A percentile compares a stretch with the other conserved stretches of the same genome.
These are phyloP conservation scores for Tuber borchii DNA, from an alignment of 495 filamentous ascomycete species.

Conservation along the genomic window DNA sequence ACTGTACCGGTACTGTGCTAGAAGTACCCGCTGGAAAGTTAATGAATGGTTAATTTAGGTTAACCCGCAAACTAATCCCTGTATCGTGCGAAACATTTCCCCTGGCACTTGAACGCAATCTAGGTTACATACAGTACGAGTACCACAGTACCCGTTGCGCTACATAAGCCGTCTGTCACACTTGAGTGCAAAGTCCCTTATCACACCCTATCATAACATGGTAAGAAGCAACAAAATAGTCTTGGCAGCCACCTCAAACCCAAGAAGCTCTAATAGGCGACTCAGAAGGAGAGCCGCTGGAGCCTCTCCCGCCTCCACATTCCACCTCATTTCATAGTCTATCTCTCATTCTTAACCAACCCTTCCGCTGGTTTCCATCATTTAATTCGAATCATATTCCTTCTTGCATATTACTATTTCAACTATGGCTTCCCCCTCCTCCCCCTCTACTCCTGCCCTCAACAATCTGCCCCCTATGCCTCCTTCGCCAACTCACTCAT, in stretches of 20 bases:
- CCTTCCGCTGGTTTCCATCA: neutral
- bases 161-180: neutral
- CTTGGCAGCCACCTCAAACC: neutral
- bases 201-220: neutral
- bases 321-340: neutral
- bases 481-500: conserved; percentile 55
- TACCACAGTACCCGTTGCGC: neutral
- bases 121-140: too few species aligned
- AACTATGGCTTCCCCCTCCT: conserved; percentile 27
- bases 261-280: neutral
- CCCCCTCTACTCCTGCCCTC: conserved; percentile 16
- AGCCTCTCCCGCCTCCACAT: neutral
- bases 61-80: neutral
- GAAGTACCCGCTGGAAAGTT: neutral
- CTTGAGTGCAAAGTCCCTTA: neutral
- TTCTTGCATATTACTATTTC: conserved; percentile 5
- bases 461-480: conserved; percentile 45
- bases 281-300: neutral
- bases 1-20: neutral
- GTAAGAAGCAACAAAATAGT: neutral
- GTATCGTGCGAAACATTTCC: neutral
- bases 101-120: neutral
- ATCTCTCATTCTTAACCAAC: neutral
- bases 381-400: neutral
- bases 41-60: neutral